phyloP scores from a whole-genome alignment of 1,284 basidiomycete species.

The Puccinia hordei region DNA sequence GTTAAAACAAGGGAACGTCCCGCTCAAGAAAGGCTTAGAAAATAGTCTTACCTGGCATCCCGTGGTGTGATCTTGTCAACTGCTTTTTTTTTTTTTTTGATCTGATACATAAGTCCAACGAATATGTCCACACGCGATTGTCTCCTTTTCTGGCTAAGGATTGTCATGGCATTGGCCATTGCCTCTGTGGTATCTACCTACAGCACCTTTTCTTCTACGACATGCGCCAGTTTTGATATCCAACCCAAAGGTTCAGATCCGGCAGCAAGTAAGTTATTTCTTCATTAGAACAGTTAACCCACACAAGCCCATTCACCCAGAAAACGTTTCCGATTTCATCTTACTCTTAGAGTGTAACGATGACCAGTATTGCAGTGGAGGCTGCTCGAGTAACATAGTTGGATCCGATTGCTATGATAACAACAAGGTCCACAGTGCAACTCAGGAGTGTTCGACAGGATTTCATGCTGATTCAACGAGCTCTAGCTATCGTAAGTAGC shows the following conservation, averaged over 20 bases:
- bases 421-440: conserved; percentile 1
- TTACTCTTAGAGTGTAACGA: not conserved
- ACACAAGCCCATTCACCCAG: not conserved
- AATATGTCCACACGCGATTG: not conserved
- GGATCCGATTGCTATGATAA: not conserved
- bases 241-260: not conserved
- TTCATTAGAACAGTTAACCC: too few relatives aligned
- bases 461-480: not conserved
- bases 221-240: not conserved
- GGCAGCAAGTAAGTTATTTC: not conserved
- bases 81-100: not conserved
- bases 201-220: not conserved
- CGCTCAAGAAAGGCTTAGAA: too few relatives aligned
- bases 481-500: not conserved
- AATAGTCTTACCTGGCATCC: too few relatives aligned
- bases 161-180: not conserved
- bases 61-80: not conserved
- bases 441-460: conserved; percentile 13
- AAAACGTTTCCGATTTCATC: not conserved
- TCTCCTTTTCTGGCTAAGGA: not conserved
- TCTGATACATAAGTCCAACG: not conserved
- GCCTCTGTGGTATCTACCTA: not conserved
- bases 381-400: not conserved
- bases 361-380: not conserved
- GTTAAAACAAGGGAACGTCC: too few relatives aligned